Evolutionary conservation across 495 filamentous ascomycete genomes (phyloP), one percentile per base, ranked within the genome.

Genomic region (Penicillium pulvis): DNA sequence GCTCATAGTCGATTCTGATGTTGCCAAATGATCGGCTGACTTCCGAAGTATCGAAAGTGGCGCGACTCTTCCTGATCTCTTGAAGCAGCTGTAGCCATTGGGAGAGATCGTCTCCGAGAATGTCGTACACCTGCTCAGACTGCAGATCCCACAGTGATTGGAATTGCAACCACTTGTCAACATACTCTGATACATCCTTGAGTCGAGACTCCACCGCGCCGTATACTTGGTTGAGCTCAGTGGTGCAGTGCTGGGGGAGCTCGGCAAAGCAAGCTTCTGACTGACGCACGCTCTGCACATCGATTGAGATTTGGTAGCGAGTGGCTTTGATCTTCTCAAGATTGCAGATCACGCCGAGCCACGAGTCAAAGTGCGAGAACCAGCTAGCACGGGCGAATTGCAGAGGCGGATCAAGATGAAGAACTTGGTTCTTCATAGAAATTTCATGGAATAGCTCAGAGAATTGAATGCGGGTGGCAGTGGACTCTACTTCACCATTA

Each of bases 121-220:
- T 80, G 54, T 93, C 90, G 63, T 96, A 96, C 0, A 99, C 91
- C 59, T 97, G 90, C 62, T 97, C 95, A 5, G 92, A 89, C 67
- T 95, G 92, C 55, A 99, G 78, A 76, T 99, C 94, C 94, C 94
- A 99, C 20, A 99, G 82, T 4, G 93, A 97, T 75, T 99, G 94
- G 75, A 98, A 99, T 67, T 96, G 94, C 36, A 98, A 78, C 94
- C 94, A 99, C 74, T 97, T 92, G 66, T 96, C 90, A 11, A 98
- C 90, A 69, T 98, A 99, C 17, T 75, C 75, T 17, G 88, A 83
- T 33, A 97, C 89, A 19, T 86, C 85, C 17, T 80, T 76, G 14
- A 97, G 71, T 72, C 90, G 93, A 36, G 82, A 79, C 67, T 98
- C 93, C 17, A 99, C 80, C 2, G 85, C 85, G 24, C 75, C 79